Base-by-base conservation (phyloP, 1,284 basidiomycete species). In the Paramarasmius palmivorus region DNA sequence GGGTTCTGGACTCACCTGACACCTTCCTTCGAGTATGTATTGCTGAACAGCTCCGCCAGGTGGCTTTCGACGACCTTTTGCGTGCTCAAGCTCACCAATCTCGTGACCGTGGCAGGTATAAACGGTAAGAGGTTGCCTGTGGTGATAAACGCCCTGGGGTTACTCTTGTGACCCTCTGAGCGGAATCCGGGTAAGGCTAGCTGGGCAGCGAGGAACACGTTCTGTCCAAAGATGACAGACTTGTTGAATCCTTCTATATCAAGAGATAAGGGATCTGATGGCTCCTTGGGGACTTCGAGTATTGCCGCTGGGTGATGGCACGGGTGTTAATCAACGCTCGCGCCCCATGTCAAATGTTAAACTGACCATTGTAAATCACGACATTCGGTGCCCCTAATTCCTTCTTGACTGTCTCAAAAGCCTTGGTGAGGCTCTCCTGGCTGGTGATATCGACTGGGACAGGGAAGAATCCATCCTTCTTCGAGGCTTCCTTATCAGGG, bases 71-170 rank as follows among this genome's bases (percentile, higher is more conserved):
- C 19, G 10, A 56, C 47, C 45, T 70, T 70, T 50, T 69, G 63
- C 0, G 60, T 17, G 8, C 54, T 65, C 39, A 65, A 26, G 1
- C 50, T 60, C 41, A 56, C 55, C 8, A 25, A 15, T 4, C 57
- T 42, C 5, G 51, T 19, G 29, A n/a, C 14, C 1, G 57, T 48
- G 37, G 44, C 49, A 9, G 56, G 56, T 2, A 48, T 25, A 52
- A 63, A 68, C 4, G 68, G 65, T 5, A 69, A 60, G 3, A 64
- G 41, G 46, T 68, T 69, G 8, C 68, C 67, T 0, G 66, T 70
- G 1, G 61, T 59, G 52, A 70, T 69, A 62, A 70, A 70, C 0
- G 61, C 60, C 49, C 66, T 68, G 1, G 62, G 58, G 14, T 60
- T 48, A 8, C 59, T 49, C 8, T 57, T 61, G 42, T 66, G 55